Evolutionary conservation across 306 rosid species (phyloP).

Genomic region (Geum urbanum): DNA sequence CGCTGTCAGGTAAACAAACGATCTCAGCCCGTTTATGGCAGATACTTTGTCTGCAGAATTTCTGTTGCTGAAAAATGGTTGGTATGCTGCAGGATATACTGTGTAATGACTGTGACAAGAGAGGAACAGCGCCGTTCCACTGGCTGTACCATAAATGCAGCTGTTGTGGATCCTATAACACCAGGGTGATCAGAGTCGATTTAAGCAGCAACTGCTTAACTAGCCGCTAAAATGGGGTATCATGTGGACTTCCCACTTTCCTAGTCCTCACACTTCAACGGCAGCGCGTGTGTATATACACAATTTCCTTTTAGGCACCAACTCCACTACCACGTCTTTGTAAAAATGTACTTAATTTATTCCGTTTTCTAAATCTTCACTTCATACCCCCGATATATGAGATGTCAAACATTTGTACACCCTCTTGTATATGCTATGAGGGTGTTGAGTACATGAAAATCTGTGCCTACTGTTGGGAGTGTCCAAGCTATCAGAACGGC

Average conservation of each 20-base stretch:
- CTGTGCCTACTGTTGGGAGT: no score
- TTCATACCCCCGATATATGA: neutral
- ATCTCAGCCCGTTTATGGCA: neutral
- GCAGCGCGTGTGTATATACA: neutral
- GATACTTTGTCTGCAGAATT: neutral
- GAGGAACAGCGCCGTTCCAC: constrained; percentile 49
- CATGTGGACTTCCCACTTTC: neutral
- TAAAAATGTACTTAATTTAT: neutral
- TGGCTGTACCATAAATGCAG: constrained; percentile 56
- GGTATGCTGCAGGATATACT: constrained; percentile 40
- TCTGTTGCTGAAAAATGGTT: neutral
- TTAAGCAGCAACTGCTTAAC: constrained; percentile 21
- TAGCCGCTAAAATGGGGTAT: constrained; percentile 17
- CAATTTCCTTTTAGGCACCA: neutral
- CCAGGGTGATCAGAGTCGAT: constrained; percentile 40
- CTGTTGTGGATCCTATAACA: constrained; percentile 50
- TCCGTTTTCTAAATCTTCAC: neutral
- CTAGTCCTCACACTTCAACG: neutral
- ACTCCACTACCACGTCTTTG: neutral
- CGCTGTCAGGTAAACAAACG: constrained; percentile 35
- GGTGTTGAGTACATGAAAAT: neutral
- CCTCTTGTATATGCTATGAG: neutral
- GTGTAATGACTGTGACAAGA: constrained; percentile 53
- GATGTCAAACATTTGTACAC: neutral
- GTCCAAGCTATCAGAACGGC: neutral